Evolutionary conservation across 164 flowering plant species (phyloP).

Genomic region (Vitis vinifera): DNA sequence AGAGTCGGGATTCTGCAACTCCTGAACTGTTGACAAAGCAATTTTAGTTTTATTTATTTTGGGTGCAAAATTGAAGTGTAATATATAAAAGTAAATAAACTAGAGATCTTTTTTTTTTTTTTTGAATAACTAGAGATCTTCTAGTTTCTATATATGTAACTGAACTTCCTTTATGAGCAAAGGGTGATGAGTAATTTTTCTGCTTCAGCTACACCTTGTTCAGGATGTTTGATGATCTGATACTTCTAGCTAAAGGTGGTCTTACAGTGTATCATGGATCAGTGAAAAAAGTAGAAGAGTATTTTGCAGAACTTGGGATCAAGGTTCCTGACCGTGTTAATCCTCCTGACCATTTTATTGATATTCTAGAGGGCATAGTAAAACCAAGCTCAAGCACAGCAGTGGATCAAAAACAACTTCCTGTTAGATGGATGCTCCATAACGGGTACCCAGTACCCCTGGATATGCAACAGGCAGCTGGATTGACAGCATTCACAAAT

Average conservation of each 20-base stretch:
- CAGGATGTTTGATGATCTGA: constrained; percentile 96
- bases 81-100: no score
- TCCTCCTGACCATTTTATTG: constrained; percentile 95
- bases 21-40: background rate
- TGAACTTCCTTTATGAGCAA: background rate
- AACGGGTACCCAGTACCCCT: constrained; percentile 87
- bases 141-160: background rate
- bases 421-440: constrained; percentile 95
- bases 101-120: no score
- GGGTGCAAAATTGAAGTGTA: no score
- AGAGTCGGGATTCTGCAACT: background rate
- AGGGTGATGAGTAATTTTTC: constrained; percentile 8
- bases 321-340: constrained; percentile 87
- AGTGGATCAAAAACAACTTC: constrained; percentile 64
- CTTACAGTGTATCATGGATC: constrained; percentile 89
- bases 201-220: constrained; percentile 81
- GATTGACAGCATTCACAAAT: constrained; percentile 40
- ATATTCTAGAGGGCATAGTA: constrained; percentile 89
- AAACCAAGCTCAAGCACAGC: constrained; percentile 51
- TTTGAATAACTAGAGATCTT: no score
- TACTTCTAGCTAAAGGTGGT: constrained; percentile 98
- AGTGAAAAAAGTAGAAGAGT: constrained; percentile 91
- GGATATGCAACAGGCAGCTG: constrained; percentile 62
- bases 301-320: constrained; percentile 81
- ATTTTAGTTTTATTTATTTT: background rate